Conservation (phyloP, 2,329 filamentous ascomycete genomes). For the Claviceps humidiphila region DNA sequence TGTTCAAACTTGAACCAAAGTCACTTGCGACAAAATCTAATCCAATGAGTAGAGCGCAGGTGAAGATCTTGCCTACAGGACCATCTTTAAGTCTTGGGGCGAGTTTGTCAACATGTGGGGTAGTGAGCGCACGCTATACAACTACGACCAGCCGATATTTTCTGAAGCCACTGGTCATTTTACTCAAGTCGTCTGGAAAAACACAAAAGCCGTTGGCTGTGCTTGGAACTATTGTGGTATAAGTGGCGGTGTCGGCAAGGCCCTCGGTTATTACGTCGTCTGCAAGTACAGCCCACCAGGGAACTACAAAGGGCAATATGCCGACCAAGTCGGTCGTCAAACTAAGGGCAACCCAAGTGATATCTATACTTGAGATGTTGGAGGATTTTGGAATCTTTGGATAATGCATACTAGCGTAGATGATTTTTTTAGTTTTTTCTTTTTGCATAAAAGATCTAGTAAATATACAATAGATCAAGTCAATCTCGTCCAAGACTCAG, state of each 20-base stretch:
- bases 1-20: too few relatives aligned
- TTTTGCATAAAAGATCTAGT: too few relatives aligned
- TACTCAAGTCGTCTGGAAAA: slow-evolving; percentile 2
- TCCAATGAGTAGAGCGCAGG: not conserved
- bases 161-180: not conserved
- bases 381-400: too few relatives aligned
- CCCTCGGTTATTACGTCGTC: not conserved
- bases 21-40: not conserved
- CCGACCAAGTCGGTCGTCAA: not conserved
- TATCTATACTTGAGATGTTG: not conserved
- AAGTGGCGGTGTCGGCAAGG: not conserved
- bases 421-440: too few relatives aligned
- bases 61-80: slow-evolving; percentile 2
- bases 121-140: not conserved
- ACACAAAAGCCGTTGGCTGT: not conserved
- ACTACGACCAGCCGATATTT: not conserved
- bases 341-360: not conserved
- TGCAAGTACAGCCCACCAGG: slow-evolving; percentile 1
- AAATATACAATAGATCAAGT: too few relatives aligned
- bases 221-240: not conserved
- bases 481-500: too few relatives aligned
- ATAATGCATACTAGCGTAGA: too few relatives aligned
- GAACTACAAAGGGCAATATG: not conserved
- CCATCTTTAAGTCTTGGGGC: not conserved
- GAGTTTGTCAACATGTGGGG: slow-evolving; percentile 2